Percentiles rank a stretch among this genome's conserved stretches.
Evolutionary conservation across 768 basidiomycete genomes (phyloP).

Genomic region (Suillus decipiens): DNA sequence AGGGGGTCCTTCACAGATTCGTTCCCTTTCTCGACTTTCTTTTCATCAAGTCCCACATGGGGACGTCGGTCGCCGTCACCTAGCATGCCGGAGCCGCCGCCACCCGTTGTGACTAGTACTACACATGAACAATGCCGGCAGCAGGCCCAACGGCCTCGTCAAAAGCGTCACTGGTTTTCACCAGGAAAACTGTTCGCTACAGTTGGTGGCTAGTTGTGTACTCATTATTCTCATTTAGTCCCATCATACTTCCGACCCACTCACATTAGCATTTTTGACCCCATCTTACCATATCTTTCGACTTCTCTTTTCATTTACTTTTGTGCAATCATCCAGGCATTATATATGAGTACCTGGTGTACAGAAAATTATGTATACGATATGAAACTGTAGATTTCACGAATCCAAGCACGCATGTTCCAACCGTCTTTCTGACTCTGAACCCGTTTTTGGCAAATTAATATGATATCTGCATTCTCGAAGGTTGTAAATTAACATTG

Average conservation of each 20-base stretch:
- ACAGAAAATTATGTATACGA: conserved; percentile 30
- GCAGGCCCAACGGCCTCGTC: conserved; percentile 35
- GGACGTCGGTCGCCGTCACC: conserved; percentile 43
- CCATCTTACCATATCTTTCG: conserved; percentile 19
- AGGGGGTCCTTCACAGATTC: conserved; percentile 39
- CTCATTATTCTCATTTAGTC: conserved; percentile 8
- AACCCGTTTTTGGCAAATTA: not conserved
- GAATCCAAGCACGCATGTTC: conserved; percentile 4
- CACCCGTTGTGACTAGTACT: conserved; percentile 32
- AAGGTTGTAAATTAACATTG: not conserved
- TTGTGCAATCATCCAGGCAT: conserved; percentile 17
- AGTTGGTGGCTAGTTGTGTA: conserved; percentile 35
- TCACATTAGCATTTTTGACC: conserved; percentile 24
- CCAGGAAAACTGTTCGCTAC: conserved; percentile 52
- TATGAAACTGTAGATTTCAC: conserved; percentile 9
- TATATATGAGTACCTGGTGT: conserved; percentile 37
- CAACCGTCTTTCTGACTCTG: not conserved
- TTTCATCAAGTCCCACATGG: conserved; percentile 32
- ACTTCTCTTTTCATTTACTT: conserved; percentile 13
- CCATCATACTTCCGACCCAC: conserved; percentile 8
- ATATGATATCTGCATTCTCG: not conserved
- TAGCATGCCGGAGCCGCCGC: conserved; percentile 32
- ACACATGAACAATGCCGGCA: conserved; percentile 35
- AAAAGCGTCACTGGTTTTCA: conserved; percentile 56
- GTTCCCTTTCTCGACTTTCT: conserved; percentile 48